Conservation (phyloP, 441 rosid genomes). For the Erodium texanum region DNA sequence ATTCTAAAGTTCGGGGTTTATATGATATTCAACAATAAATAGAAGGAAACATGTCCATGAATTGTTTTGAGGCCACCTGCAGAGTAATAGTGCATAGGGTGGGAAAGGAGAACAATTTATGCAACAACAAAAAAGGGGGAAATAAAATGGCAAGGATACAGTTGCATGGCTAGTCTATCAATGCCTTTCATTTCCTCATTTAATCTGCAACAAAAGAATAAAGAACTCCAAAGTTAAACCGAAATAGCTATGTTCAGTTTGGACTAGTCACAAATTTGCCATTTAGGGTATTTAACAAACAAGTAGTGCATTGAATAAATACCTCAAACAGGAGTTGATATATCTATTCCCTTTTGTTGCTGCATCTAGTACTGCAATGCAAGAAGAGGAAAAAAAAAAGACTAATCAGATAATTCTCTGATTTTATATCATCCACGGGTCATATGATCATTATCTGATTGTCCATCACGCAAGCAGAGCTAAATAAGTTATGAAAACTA, state of each 20-base stretch:
- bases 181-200: slow-evolving; percentile 83
- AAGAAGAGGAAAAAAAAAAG: too few relatives aligned
- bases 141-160: slow-evolving; percentile 56
- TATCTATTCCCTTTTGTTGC: slow-evolving; percentile 81
- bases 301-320: slow-evolving; percentile 6
- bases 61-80: neutral
- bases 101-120: too few relatives aligned
- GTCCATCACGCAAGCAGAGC: too few relatives aligned
- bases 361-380: slow-evolving; percentile 56
- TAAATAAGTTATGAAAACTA: too few relatives aligned
- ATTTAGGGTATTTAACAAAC: neutral
- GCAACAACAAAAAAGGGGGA: neutral
- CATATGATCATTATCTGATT: too few relatives aligned
- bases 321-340: slow-evolving; percentile 89
- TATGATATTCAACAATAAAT: too few relatives aligned
- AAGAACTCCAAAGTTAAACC: slow-evolving; percentile 5
- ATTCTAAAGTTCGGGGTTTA: neutral
- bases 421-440: too few relatives aligned
- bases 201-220: slow-evolving; percentile 38
- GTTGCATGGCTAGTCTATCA: slow-evolving; percentile 48
- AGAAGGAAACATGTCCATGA: neutral
- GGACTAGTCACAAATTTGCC: neutral
- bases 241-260: neutral
- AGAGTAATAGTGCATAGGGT: neutral
- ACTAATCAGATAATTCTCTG: too few relatives aligned